These are phyloP conservation scores for Beauveria sp. DNA, from an alignment of 2,329 filamentous ascomycete genomes.

Conservation along the genomic window DNA sequence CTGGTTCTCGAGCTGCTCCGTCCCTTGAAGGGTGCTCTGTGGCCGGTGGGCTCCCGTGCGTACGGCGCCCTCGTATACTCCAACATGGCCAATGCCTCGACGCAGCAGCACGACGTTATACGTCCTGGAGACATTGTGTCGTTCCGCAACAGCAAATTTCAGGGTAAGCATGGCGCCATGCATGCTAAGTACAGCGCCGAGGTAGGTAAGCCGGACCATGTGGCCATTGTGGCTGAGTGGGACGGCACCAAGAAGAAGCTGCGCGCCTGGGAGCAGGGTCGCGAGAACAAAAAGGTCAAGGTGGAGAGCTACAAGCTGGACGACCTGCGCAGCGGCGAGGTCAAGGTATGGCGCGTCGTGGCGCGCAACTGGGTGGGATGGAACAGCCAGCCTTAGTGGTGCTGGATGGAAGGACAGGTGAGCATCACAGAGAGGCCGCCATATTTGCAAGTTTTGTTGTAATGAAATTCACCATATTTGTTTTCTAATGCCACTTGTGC, in stretches of 20 bases:
- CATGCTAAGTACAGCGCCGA: slow-evolving; percentile 88
- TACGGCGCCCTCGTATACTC: slow-evolving; percentile 91
- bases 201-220: slow-evolving; percentile 82
- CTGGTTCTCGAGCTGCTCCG: slow-evolving; percentile 74
- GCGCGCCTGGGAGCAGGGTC: slow-evolving; percentile 86
- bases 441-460: slow-evolving; percentile 11
- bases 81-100: slow-evolving; percentile 90
- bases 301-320: slow-evolving; percentile 90
- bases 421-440: slow-evolving; percentile 6
- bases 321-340: slow-evolving; percentile 85
- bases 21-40: slow-evolving; percentile 64
- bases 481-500: not conserved
- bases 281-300: slow-evolving; percentile 90
- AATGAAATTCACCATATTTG: not conserved
- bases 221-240: slow-evolving; percentile 90
- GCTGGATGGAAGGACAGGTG: slow-evolving; percentile 17
- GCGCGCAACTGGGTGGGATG: slow-evolving; percentile 87
- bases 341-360: slow-evolving; percentile 96
- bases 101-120: slow-evolving; percentile 86
- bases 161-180: slow-evolving; percentile 91
- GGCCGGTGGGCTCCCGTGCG: slow-evolving; percentile 77
- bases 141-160: slow-evolving; percentile 87
- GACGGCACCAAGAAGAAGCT: slow-evolving; percentile 98
- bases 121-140: slow-evolving; percentile 86
- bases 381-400: slow-evolving; percentile 54